Percentiles rank a stretch among this genome's conserved stretches.
Conservation (phyloP, 805 yeast genomes). For the Cyberlindnera suaveolens region DNA sequence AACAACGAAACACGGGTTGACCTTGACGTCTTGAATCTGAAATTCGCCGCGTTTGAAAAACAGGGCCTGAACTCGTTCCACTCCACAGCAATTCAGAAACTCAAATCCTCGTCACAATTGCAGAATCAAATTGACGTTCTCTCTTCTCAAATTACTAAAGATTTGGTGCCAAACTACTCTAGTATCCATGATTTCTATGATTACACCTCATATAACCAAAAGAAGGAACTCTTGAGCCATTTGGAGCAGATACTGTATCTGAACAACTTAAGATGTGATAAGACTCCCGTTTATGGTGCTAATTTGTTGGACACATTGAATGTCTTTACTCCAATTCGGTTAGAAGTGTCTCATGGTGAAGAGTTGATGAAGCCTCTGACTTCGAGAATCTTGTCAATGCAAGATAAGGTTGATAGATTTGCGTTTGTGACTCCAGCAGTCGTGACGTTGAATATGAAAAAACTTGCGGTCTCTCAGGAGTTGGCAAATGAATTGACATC, state of each 20-base stretch:
- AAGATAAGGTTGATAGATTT: constrained; percentile 58
- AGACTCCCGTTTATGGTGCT: constrained; percentile 62
- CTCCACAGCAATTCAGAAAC: constrained; percentile 33
- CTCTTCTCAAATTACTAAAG: constrained; percentile 27
- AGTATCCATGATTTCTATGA: constrained; percentile 54
- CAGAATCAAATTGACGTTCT: constrained; percentile 38
- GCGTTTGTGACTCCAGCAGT: constrained; percentile 87
- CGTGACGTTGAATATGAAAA: constrained; percentile 67
- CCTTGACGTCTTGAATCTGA: constrained; percentile 54
- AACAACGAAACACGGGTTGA: constrained; percentile 32
- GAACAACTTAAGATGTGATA: constrained; percentile 59
- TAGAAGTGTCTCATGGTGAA: constrained; percentile 11
- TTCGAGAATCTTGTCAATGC: constrained; percentile 34
- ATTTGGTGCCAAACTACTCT: constrained; percentile 24
- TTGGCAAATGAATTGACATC: constrained; percentile 24
- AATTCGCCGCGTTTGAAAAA: constrained; percentile 40
- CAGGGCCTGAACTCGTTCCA: constrained; percentile 38
- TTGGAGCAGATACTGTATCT: constrained; percentile 53
- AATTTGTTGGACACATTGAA: constrained; percentile 43
- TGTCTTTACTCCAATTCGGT: constrained; percentile 25
- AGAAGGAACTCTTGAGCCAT: constrained; percentile 43
- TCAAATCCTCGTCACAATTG: constrained; percentile 44
- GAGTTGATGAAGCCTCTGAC: constrained; percentile 37
- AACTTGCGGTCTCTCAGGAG: constrained; percentile 39
- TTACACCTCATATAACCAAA: constrained; percentile 45